Percentiles rank a stretch among this genome's conserved stretches.
Evolutionary conservation across 345 rosid species (phyloP).

Genomic region (Salix brachista): DNA sequence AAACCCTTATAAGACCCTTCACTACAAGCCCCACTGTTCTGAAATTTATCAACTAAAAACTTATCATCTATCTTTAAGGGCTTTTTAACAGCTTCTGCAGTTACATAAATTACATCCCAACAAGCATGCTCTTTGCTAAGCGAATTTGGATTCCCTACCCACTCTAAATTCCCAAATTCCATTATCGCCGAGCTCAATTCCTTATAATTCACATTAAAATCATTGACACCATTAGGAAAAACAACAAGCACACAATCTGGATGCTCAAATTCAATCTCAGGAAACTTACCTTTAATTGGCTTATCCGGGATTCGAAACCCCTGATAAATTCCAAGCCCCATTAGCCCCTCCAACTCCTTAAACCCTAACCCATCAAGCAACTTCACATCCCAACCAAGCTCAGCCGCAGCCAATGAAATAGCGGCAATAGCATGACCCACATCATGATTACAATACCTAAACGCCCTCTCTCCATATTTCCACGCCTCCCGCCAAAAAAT

Average conservation of each 20-base stretch:
- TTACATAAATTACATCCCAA: constrained; percentile 71
- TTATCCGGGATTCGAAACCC: constrained; percentile 38
- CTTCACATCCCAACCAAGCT: constrained; percentile 87
- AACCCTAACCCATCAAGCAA: constrained; percentile 75
- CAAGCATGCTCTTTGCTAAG: constrained; percentile 74
- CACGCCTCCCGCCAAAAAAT: constrained; percentile 94
- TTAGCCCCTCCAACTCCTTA: constrained; percentile 50
- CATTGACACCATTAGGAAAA: constrained; percentile 46
- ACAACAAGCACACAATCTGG: constrained; percentile 82
- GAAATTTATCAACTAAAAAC: constrained; percentile 37
- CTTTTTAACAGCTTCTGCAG: constrained; percentile 74
- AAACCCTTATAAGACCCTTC: constrained; percentile 47
- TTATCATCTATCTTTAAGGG: constrained; percentile 30
- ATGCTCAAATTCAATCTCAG: constrained; percentile 70
- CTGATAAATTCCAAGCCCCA: constrained; percentile 50
- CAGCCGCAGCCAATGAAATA: constrained; percentile 66
- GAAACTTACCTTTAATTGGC: constrained; percentile 45
- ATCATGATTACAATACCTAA: constrained; percentile 82
- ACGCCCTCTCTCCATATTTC: constrained; percentile 90
- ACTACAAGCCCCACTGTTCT: constrained; percentile 41
- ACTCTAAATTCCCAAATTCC: constrained; percentile 44
- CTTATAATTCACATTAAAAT: constrained; percentile 42
- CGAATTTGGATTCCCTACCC: constrained; percentile 65
- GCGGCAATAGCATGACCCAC: constrained; percentile 86
- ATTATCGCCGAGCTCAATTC: constrained; percentile 36